Evolutionary conservation across 176 grass and related monocot genomes (phyloP).

Genomic region (Rhynchospora tenuis): DNA sequence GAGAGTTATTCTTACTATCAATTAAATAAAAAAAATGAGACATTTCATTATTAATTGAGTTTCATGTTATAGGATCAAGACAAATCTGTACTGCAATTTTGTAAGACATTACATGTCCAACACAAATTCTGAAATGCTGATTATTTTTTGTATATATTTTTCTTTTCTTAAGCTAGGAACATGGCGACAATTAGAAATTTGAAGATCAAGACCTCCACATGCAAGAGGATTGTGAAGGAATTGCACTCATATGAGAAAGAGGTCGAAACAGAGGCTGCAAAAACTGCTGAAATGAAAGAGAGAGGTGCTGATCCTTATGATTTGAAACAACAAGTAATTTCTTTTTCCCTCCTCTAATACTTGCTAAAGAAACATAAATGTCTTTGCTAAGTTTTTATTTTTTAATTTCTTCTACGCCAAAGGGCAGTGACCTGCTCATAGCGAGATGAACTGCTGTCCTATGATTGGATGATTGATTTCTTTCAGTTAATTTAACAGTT

Average conservation of each 20-base stretch:
- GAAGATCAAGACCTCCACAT: slow-evolving; percentile 82
- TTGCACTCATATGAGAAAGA: slow-evolving; percentile 79
- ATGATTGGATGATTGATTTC: not conserved
- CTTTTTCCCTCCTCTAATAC: not conserved
- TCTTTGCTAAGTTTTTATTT: not conserved
- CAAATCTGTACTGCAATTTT: not conserved
- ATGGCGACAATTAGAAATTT: slow-evolving; percentile 76
- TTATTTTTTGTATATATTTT: not conserved
- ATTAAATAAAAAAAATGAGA: not conserved
- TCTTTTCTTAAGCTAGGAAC: not conserved
- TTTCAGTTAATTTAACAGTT: not conserved
- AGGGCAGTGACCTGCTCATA: not conserved
- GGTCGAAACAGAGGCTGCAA: slow-evolving; percentile 68
- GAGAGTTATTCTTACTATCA: not conserved
- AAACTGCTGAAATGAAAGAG: slow-evolving; percentile 90
- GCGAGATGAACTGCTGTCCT: not conserved
- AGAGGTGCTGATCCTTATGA: slow-evolving; percentile 83
- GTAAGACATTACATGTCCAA: not conserved
- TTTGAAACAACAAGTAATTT: slow-evolving; percentile 77
- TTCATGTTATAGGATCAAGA: not conserved
- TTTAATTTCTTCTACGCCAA: not conserved
- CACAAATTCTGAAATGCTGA: not conserved
- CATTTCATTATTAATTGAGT: slow-evolving; percentile 6
- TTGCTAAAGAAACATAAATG: not conserved
- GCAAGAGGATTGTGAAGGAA: slow-evolving; percentile 86